These are phyloP conservation scores for Sphaerulina musiva DNA, from an alignment of 2,329 filamentous ascomycete genomes.

Conservation along the genomic window DNA sequence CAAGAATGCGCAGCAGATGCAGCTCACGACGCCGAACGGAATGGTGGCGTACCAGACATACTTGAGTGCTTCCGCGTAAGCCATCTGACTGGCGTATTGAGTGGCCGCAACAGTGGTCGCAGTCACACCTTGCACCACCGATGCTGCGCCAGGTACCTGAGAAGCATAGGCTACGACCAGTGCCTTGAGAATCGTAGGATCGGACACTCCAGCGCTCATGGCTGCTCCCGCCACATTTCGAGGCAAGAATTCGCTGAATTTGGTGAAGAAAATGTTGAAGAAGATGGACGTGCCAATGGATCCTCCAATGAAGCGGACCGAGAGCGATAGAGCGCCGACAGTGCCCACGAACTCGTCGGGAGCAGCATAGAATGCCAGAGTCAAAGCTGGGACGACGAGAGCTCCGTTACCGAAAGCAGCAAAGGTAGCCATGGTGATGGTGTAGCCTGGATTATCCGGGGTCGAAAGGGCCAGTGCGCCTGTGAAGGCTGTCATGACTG, in stretches of 20 bases:
- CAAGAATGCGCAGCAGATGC: conserved; percentile 20
- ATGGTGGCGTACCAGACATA: conserved; percentile 24
- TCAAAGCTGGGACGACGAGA: conserved; percentile 59
- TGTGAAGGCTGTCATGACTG: conserved; percentile 57
- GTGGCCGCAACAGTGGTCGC: conserved; percentile 14
- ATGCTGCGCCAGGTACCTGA: conserved; percentile 20
- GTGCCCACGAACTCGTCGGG: conserved; percentile 64
- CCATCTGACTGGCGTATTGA: conserved; percentile 20
- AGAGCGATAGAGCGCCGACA: conserved; percentile 58
- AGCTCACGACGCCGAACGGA: conserved; percentile 22
- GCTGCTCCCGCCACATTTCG: conserved; percentile 43
- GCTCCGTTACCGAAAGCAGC: conserved; percentile 60
- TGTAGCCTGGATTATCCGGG: conserved; percentile 22
- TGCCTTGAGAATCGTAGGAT: conserved; percentile 6
- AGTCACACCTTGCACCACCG: conserved; percentile 14
- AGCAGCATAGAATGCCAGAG: conserved; percentile 57
- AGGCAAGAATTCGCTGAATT: conserved; percentile 46
- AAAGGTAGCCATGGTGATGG: conserved; percentile 49
- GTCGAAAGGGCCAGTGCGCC: conserved; percentile 25
- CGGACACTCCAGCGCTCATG: conserved; percentile 26
- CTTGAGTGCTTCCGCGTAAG: conserved; percentile 20
- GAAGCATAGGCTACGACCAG: conserved; percentile 17
- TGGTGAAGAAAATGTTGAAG: conserved; percentile 48
- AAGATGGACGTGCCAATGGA: conserved; percentile 45
- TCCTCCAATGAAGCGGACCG: conserved; percentile 61